A percentile compares a stretch with the other conserved stretches of the same genome.
Evolutionary conservation across 495 filamentous ascomycete species (phyloP).

Genomic region (Daldinia childiae): DNA sequence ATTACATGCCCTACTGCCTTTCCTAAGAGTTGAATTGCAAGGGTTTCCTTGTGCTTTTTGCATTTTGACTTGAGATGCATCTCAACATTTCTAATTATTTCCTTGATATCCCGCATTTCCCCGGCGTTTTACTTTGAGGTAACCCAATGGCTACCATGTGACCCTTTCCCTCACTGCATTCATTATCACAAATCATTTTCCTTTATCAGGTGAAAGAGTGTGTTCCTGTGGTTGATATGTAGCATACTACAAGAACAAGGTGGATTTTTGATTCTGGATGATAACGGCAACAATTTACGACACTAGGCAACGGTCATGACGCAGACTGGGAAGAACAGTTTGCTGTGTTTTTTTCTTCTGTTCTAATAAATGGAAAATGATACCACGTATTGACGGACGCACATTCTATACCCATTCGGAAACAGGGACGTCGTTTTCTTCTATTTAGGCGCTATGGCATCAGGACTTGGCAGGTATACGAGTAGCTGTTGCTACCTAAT

Average conservation of each 20-base stretch:
- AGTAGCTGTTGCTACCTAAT: slow-evolving; percentile 1
- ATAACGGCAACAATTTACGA: slow-evolving; percentile 38
- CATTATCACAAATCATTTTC: slow-evolving; percentile 24
- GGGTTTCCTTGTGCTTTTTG: neutral
- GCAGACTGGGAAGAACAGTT: slow-evolving; percentile 10
- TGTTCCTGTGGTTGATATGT: neutral
- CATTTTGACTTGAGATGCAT: slow-evolving; percentile 3
- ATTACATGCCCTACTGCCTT: neutral
- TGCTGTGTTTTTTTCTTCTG: slow-evolving; percentile 4
- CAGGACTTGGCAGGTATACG: slow-evolving; percentile 19
- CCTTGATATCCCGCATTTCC: slow-evolving; percentile 35
- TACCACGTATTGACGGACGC: slow-evolving; percentile 36
- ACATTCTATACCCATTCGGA: slow-evolving; percentile 39
- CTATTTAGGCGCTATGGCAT: slow-evolving; percentile 9
- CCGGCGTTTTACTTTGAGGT: slow-evolving; percentile 33
- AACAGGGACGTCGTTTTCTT: slow-evolving; percentile 15
- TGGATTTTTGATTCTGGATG: slow-evolving; percentile 35
- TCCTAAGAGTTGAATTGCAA: neutral
- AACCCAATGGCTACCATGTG: slow-evolving; percentile 8
- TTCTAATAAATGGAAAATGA: slow-evolving; percentile 33
- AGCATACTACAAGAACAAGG: slow-evolving; percentile 2
- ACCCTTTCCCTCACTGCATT: slow-evolving; percentile 7
- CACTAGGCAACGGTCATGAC: slow-evolving; percentile 35
- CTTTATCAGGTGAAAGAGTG: slow-evolving; percentile 3
- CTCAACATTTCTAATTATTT: neutral